phyloP scores from a whole-genome alignment of 1,284 basidiomycete species.

The Irpex sp. region DNA sequence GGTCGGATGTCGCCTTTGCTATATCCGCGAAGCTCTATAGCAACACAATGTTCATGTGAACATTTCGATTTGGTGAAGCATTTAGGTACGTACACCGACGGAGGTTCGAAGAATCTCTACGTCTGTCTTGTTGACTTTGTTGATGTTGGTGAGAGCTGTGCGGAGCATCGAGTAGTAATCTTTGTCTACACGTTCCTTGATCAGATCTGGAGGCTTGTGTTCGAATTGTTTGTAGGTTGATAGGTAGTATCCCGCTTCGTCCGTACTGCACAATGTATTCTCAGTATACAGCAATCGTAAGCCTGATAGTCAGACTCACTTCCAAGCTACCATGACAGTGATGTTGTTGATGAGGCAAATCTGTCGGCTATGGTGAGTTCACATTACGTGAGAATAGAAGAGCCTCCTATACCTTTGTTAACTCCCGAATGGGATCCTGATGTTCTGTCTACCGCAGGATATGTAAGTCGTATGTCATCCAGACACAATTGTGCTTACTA shows the following conservation, averaged over 20 bases:
- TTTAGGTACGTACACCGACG: constrained; percentile 71
- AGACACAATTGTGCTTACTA: constrained; percentile 56
- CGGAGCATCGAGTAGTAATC: constrained; percentile 83
- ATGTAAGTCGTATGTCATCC: too few species aligned
- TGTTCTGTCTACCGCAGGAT: constrained; percentile 70
- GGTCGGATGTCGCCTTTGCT: constrained; percentile 67
- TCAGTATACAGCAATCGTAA: background rate
- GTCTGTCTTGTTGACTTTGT: constrained; percentile 97
- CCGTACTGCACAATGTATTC: constrained; percentile 45
- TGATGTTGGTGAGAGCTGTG: constrained; percentile 85
- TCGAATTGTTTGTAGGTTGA: constrained; percentile 92
- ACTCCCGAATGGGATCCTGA: constrained; percentile 84
- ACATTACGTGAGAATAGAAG: background rate
- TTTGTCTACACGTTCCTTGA: constrained; percentile 92
- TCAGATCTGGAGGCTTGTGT: constrained; percentile 88
- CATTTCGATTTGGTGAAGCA: background rate
- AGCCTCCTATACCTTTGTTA: constrained; percentile 67
- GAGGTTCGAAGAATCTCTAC: constrained; percentile 90
- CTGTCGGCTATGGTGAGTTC: constrained; percentile 29
- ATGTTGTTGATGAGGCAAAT: constrained; percentile 89
- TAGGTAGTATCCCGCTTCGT: constrained; percentile 93
- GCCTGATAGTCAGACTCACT: constrained; percentile 45
- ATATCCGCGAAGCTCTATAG: constrained; percentile 82
- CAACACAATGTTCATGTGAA: background rate
- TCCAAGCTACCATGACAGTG: constrained; percentile 91